These are phyloP conservation scores for Mariannaea elegans DNA, from an alignment of 2,329 filamentous ascomycete genomes.

Conservation along the genomic window DNA sequence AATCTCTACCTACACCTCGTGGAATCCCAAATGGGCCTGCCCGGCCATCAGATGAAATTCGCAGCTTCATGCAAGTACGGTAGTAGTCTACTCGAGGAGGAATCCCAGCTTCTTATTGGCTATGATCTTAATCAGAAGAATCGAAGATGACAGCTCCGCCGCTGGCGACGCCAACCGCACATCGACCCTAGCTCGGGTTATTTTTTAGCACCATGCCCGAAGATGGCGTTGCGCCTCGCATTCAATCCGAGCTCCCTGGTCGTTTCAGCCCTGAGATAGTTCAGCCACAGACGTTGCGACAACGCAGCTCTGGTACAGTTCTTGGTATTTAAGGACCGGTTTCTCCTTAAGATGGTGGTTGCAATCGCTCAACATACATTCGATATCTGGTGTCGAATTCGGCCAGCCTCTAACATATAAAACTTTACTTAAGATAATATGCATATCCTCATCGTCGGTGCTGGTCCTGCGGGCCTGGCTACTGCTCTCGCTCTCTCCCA, in stretches of 20 bases:
- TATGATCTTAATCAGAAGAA: slow-evolving; percentile 1
- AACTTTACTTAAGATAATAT: background rate
- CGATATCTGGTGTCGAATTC: too few species aligned
- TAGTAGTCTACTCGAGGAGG: slow-evolving; percentile 20
- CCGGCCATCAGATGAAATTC: slow-evolving; percentile 3
- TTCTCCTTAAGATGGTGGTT: too few species aligned
- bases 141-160: slow-evolving; percentile 9
- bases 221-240: too few species aligned
- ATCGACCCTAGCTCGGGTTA: background rate
- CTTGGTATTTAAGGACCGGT: too few species aligned
- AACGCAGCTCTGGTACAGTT: too few species aligned
- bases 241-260: too few species aligned
- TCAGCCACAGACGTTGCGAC: too few species aligned
- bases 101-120: slow-evolving; percentile 10
- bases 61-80: slow-evolving; percentile 12
- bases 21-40: background rate
- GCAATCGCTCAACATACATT: too few species aligned
- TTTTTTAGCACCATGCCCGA: too few species aligned
- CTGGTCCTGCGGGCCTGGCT: slow-evolving; percentile 60
- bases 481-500: slow-evolving; percentile 58
- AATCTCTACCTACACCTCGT: slow-evolving; percentile 1
- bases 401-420: background rate
- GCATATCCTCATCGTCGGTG: slow-evolving; percentile 55
- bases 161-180: too few species aligned
- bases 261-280: too few species aligned